phyloP scores from a whole-genome alignment of 2,329 filamentous ascomycete genomes.

The Exophiala lecanii-corni region DNA sequence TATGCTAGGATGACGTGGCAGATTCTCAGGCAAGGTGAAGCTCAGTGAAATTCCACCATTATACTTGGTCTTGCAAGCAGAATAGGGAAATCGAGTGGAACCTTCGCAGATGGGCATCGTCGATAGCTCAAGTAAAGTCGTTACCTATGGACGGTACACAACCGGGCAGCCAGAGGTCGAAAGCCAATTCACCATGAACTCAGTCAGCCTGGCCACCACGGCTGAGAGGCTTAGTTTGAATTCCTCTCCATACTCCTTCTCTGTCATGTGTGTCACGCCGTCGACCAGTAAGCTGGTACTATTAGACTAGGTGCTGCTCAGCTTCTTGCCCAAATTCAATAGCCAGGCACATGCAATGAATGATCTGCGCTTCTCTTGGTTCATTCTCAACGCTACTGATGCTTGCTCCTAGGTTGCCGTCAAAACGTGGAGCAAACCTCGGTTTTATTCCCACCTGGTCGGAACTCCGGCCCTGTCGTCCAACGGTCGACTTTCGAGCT shows the following conservation, averaged over 20 bases:
- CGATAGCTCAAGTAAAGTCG: not conserved
- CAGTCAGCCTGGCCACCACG: not conserved
- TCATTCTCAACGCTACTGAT: constrained; percentile 1
- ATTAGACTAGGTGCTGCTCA: not conserved
- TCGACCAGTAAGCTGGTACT: constrained; percentile 1
- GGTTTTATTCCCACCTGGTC: constrained; percentile 1
- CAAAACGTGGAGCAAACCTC: not conserved
- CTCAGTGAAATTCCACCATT: not conserved
- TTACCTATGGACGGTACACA: not conserved
- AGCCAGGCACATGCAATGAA: not conserved
- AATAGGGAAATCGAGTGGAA: not conserved
- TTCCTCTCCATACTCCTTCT: not conserved
- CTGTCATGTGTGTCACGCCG: not conserved
- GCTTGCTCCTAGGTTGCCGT: not conserved
- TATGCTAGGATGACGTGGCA: constrained; percentile 22
- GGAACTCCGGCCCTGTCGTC: not conserved
- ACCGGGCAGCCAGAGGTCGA: constrained; percentile 1
- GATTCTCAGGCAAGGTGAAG: constrained; percentile 1
- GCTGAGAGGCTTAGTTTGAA: not conserved
- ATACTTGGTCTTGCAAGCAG: not conserved
- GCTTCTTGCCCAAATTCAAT: not conserved
- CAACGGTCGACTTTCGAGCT: constrained; percentile 1
- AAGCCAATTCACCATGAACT: not conserved
- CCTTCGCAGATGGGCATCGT: not conserved
- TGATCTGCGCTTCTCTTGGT: not conserved